Conservation (phyloP, 805 yeast genomes). For the Metschnikowia baotianmanensis region DNA sequence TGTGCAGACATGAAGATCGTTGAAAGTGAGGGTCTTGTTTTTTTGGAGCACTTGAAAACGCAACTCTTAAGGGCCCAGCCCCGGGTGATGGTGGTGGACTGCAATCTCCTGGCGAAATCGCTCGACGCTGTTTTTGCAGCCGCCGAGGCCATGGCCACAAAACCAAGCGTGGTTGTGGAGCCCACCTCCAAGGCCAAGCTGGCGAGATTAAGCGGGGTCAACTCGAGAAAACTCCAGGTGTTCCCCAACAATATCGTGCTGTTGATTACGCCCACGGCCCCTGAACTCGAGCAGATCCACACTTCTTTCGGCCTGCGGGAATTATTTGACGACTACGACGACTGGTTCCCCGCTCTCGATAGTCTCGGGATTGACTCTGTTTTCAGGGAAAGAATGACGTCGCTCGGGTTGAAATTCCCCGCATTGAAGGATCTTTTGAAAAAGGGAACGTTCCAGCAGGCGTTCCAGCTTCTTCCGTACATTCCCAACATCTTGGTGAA, state of each 20-base stretch:
- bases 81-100: conserved; percentile 56
- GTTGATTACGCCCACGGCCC: conserved; percentile 65
- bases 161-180: conserved; percentile 52
- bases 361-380: conserved; percentile 46
- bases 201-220: conserved; percentile 38
- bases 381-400: conserved; percentile 47
- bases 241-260: conserved; percentile 48
- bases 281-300: conserved; percentile 58
- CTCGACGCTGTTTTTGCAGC: conserved; percentile 21
- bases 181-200: conserved; percentile 78
- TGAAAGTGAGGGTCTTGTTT: conserved; percentile 34
- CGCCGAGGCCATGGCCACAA: conserved; percentile 7
- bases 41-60: conserved; percentile 29
- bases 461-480: conserved; percentile 71
- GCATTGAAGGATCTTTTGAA: conserved; percentile 27
- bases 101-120: conserved; percentile 55
- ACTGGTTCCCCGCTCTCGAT: conserved; percentile 78
- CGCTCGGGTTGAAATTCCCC: conserved; percentile 19
- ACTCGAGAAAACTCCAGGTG: conserved; percentile 29
- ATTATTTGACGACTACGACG: conserved; percentile 48
- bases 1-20: conserved; percentile 80
- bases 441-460: conserved; percentile 59
- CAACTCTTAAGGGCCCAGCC: conserved; percentile 47
- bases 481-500: conserved; percentile 65
- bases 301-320: conserved; percentile 42